These are phyloP conservation scores for Atalantia buxifolia DNA, from an alignment of 345 rosid species.

Conservation along the genomic window DNA sequence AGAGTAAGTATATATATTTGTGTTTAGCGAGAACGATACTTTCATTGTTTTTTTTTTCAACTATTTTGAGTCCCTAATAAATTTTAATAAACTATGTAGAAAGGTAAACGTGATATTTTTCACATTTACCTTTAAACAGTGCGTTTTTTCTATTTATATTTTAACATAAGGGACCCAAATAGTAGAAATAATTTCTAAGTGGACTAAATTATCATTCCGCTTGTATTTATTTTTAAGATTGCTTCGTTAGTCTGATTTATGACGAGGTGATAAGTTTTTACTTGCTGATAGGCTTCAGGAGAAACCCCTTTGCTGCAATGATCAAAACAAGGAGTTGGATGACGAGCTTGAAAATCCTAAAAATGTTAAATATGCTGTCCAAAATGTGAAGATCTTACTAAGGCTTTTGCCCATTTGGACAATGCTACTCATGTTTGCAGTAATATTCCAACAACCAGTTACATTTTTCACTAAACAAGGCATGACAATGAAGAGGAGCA, in stretches of 20 bases:
- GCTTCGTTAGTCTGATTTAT: neutral
- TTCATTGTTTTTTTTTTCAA: too few relatives aligned
- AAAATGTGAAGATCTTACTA: constrained; percentile 44
- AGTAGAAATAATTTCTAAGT: neutral
- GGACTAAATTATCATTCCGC: neutral
- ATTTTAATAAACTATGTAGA: too few relatives aligned
- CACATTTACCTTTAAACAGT: too few relatives aligned
- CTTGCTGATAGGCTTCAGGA: constrained; percentile 61
- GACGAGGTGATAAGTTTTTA: neutral
- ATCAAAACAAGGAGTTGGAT: constrained; percentile 5
- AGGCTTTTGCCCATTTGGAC: constrained; percentile 86
- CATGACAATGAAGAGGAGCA: constrained; percentile 75
- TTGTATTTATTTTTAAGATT: neutral
- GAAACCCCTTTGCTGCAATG: constrained; percentile 55
- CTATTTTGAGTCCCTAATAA: too few relatives aligned
- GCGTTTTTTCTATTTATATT: too few relatives aligned
- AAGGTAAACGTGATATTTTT: too few relatives aligned
- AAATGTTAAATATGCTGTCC: constrained; percentile 16
- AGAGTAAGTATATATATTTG: constrained; percentile 52
- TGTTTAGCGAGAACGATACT: neutral
- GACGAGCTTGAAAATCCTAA: constrained; percentile 14
- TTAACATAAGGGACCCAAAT: too few relatives aligned
- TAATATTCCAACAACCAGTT: constrained; percentile 80
- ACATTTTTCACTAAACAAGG: constrained; percentile 95
- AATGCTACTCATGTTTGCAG: constrained; percentile 87